Conservation (phyloP, 2,329 filamentous ascomycete genomes). For the Metarhizium robertsii region DNA sequence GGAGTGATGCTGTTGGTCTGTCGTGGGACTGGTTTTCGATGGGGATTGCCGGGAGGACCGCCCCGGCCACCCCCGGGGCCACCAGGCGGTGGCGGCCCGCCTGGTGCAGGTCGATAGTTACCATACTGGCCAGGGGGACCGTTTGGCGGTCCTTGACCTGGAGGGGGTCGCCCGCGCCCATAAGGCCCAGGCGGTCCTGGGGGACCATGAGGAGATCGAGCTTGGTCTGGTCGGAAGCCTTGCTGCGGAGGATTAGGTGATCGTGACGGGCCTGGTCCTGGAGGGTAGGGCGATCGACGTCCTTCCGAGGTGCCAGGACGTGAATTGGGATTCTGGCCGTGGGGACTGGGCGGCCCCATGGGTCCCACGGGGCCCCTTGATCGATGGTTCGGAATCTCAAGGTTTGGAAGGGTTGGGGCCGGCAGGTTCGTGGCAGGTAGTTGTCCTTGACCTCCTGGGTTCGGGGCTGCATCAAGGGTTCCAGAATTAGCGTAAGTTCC, state of each 20-base stretch:
- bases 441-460: conserved; percentile 24
- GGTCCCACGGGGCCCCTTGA: conserved; percentile 35
- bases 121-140: conserved; percentile 10
- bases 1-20: conserved; percentile 21
- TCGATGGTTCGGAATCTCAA: conserved; percentile 29
- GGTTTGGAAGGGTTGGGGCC: conserved; percentile 31
- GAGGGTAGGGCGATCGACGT: conserved; percentile 19
- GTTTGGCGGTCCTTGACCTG: conserved; percentile 7
- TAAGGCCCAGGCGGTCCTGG: conserved; percentile 13
- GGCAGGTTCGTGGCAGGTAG: conserved; percentile 26
- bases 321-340: conserved; percentile 22
- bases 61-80: conserved; percentile 16
- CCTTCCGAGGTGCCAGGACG: conserved; percentile 23
- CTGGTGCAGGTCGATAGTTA: conserved; percentile 17
- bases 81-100: conserved; percentile 10
- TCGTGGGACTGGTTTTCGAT: conserved; percentile 20
- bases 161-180: conserved; percentile 12
- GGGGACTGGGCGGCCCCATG: conserved; percentile 23
- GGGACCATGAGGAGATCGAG: conserved; percentile 3
- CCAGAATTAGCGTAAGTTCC: conserved; percentile 45
- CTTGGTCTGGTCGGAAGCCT: conserved; percentile 17
- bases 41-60: conserved; percentile 13
- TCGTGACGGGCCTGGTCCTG: conserved; percentile 15
- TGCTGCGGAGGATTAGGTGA: conserved; percentile 19
- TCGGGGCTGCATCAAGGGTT: conserved; percentile 45